These are phyloP conservation scores for Bifiguratus adelaidae DNA, from an alignment of 192 early-diverging fungal species.

Conservation along the genomic window DNA sequence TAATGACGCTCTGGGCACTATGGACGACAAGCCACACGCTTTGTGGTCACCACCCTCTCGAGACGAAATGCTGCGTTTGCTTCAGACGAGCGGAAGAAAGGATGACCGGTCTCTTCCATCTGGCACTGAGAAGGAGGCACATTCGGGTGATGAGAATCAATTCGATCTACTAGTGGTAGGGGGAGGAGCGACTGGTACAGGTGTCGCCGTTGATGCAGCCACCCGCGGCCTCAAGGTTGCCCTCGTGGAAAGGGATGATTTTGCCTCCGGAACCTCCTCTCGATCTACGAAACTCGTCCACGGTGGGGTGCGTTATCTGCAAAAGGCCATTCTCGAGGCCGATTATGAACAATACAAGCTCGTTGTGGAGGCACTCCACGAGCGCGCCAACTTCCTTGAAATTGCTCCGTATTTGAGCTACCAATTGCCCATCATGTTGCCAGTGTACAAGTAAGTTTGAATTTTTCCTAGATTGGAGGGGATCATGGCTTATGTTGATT, in stretches of 20 bases:
- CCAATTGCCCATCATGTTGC: conserved; percentile 91
- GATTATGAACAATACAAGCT: conserved; percentile 97
- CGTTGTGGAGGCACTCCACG: conserved; percentile 90
- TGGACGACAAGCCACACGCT: conserved; percentile 35
- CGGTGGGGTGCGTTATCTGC: conserved; percentile 93
- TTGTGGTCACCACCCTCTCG: conserved; percentile 71
- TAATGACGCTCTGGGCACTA: not conserved
- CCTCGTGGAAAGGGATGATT: conserved; percentile 93
- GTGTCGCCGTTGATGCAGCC: conserved; percentile 85
- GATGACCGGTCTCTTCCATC: too few species aligned
- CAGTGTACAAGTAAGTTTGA: conserved; percentile 68
- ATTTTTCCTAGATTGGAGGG: not conserved
- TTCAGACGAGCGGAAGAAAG: conserved; percentile 37
- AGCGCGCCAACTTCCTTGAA: conserved; percentile 85
- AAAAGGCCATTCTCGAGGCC: conserved; percentile 89
- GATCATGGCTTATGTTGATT: not conserved
- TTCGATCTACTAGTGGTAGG: conserved; percentile 91
- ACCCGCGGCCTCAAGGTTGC: conserved; percentile 89
- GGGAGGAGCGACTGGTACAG: conserved; percentile 91
- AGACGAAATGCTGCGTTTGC: conserved; percentile 55
- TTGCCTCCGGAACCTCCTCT: conserved; percentile 84
- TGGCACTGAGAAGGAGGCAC: conserved; percentile 27
- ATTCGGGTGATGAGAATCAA: conserved; percentile 18
- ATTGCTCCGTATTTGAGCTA: conserved; percentile 94
- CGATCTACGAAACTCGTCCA: conserved; percentile 94